phyloP scores from a whole-genome alignment of 2,329 filamentous ascomycete species.

The Cordyceps farinosa region DNA sequence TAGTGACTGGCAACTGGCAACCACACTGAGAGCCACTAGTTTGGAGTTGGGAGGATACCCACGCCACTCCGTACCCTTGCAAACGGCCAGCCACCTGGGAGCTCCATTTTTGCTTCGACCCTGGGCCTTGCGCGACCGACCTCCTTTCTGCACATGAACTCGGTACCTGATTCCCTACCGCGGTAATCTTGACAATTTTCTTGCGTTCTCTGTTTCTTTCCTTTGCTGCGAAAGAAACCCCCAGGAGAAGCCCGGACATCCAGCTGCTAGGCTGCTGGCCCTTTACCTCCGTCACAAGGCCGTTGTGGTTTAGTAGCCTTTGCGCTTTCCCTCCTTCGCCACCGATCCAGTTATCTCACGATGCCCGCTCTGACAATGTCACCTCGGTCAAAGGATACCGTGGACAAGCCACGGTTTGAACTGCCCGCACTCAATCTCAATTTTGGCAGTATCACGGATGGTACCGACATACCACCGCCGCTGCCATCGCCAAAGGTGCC shows the following conservation, averaged over 20 bases:
- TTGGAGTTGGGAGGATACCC: not conserved
- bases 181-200: not conserved
- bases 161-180: not conserved
- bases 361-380: constrained; percentile 13
- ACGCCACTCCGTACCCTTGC: constrained; percentile 8
- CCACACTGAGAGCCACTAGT: constrained; percentile 1
- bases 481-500: constrained; percentile 52
- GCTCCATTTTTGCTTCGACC: constrained; percentile 18
- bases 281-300: not conserved
- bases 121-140: constrained; percentile 9
- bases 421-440: constrained; percentile 57
- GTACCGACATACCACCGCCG: constrained; percentile 58
- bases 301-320: not conserved
- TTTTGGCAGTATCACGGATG: constrained; percentile 57
- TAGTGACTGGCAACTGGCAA: not conserved
- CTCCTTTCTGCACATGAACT: constrained; percentile 14
- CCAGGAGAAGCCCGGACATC: not conserved
- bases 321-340: not conserved
- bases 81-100: constrained; percentile 15
- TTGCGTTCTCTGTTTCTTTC: not conserved
- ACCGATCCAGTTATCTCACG: not conserved
- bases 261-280: not conserved
- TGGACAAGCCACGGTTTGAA: constrained; percentile 44
- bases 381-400: constrained; percentile 12
- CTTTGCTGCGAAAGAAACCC: not conserved